phyloP scores from a whole-genome alignment of 2,329 filamentous ascomycete species.

The Calonectria honghensis region DNA sequence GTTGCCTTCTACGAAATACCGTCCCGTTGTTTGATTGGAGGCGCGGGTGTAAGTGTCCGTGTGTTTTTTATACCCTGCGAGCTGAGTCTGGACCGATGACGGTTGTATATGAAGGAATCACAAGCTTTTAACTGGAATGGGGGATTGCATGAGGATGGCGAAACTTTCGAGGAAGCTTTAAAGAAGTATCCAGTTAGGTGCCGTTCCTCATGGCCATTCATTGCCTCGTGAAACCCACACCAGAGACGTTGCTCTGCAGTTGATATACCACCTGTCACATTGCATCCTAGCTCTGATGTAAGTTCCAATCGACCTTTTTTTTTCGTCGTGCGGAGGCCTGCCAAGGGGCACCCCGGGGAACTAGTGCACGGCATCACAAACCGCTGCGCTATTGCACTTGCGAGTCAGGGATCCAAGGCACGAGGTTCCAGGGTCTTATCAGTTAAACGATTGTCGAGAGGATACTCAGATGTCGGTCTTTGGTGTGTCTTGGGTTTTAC shows the following conservation, averaged over 20 bases:
- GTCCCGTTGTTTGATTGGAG: constrained; percentile 23
- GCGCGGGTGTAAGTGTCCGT: constrained; percentile 10
- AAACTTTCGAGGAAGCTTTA: constrained; percentile 15
- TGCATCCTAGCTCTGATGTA: constrained; percentile 16
- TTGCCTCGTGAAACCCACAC: constrained; percentile 25
- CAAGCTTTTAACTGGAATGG: neutral
- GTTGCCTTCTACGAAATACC: neutral
- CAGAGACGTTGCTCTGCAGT: constrained; percentile 2
- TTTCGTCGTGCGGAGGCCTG: constrained; percentile 17
- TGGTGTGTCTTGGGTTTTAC: constrained; percentile 51
- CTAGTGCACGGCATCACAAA: constrained; percentile 10
- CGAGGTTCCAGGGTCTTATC: constrained; percentile 49
- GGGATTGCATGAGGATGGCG: neutral
- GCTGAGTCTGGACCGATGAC: neutral
- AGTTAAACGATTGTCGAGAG: constrained; percentile 34
- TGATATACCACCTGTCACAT: constrained; percentile 30
- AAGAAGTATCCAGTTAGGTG: constrained; percentile 13
- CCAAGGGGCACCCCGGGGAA: constrained; percentile 9
- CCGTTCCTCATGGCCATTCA: neutral
- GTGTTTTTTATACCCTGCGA: constrained; percentile 1
- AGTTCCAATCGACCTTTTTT: constrained; percentile 17
- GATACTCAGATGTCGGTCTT: constrained; percentile 18
- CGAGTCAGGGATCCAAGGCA: constrained; percentile 42
- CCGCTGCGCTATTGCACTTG: constrained; percentile 10
- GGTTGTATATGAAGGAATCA: neutral